Base-by-base conservation (phyloP, 371 early-diverging fungal species). In the Rhizopus microsporus region DNA sequence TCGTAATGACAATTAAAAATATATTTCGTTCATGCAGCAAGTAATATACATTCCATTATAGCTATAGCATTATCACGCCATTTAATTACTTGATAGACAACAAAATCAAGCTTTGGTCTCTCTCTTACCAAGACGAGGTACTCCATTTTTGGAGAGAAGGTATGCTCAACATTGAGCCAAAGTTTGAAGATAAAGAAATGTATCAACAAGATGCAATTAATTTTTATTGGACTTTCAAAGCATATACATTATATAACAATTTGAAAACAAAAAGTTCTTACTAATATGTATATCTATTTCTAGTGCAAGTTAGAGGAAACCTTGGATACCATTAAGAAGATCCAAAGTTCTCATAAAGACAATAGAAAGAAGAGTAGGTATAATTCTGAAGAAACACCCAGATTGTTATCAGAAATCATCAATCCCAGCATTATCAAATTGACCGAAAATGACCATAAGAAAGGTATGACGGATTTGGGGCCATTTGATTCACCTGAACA, bases 61-160 rank as follows among this genome's bases (percentile, higher is more conserved):
- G 46, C 53, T 52, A 52, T 52, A 52, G 37, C 38, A 52, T 59
- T 43, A 59, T 52, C 35, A 46, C 34, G 50, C 33, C 50, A 48
- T 49, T 40, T 57, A 30, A 57, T 35, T 57, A 57, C 35, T 57
- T 57, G 49, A 57, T 57, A 57, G 57, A 49, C 50, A 50, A 49
- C 35, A 54, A 54, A 54, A 54, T 54, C 38, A 49, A 49, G 32
- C 42, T 57, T 57, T 57, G 57, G 57, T 57, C 42, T 57, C 50
- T 57, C 50, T 57, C 40, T 40, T 57, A 49, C 57, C 57, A 57
- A 57, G 50, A 57, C 35, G 57, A 49, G 29, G 38, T 56, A 31
- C 31, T 56, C 30, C 57, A 57, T 57, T 57, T 48, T 50, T 57
- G 57, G 57, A 57, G 50, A 57, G 57, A 57, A 35, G 57, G 50